Base-by-base conservation (phyloP, 108 stramenopile species). In the Fragilaria radians region DNA sequence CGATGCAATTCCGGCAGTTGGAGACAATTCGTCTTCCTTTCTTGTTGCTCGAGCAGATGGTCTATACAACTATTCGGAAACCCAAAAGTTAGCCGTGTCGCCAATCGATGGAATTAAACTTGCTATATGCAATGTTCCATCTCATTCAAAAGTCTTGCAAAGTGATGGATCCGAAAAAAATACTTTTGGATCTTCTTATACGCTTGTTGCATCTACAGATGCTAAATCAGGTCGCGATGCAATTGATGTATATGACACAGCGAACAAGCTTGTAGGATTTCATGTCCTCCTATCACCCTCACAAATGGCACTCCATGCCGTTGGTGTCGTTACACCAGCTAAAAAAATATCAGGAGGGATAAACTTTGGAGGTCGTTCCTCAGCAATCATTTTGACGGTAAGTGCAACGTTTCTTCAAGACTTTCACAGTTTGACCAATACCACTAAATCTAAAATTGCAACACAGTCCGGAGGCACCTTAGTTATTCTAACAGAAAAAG, bases 401-500 rank as follows among this genome's bases (percentile, higher is more conserved):
- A 51, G 50, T 25, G 17, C 7, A n/a, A n/a, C n/a, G n/a, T n/a
- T n/a, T n/a, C n/a, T n/a, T n/a, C n/a, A n/a, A n/a, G n/a, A n/a
- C n/a, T n/a, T n/a, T n/a, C n/a, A n/a, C n/a, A n/a, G n/a, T n/a
- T n/a, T n/a, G n/a, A n/a, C n/a, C n/a, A n/a, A n/a, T n/a, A n/a
- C n/a, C n/a, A n/a, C n/a, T n/a, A n/a, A n/a, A n/a, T n/a, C n/a
- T n/a, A n/a, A n/a, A n/a, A 42, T 14, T 7, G 7, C 36, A 42
- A 14, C 36, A 14, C 36, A 51, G 50, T 84, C 81, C 54, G 91
- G 91, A 32, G 87, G 92, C 14, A 78, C 80, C 24, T 63, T 95
- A 32, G 81, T 94, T n/a, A 76, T 89, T 18, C 65, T 96, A 46
- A 80, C 82, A 26, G 97, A 98, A 61, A 91, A 88, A 68, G 62